phyloP scores from a whole-genome alignment of 352 stramenopile genomes.

The Phytophthora tentaculata region DNA sequence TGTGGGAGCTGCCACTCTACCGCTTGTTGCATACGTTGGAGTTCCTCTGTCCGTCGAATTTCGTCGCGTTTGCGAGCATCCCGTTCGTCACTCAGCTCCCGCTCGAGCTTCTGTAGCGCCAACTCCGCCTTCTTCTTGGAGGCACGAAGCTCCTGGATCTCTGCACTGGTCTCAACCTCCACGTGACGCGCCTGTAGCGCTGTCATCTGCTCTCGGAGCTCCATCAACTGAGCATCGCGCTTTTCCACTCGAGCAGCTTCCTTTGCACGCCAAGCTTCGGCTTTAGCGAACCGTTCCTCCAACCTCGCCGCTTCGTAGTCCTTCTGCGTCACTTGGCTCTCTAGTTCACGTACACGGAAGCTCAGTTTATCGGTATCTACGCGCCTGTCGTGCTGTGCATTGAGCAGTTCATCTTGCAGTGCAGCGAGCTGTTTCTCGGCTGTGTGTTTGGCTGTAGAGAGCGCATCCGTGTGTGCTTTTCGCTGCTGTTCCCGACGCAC shows the following conservation, averaged over 20 bases:
- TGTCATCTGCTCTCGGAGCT: constrained; percentile 54
- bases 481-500: constrained; percentile 54
- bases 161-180: constrained; percentile 47
- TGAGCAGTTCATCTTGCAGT: constrained; percentile 42
- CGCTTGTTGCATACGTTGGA: constrained; percentile 46
- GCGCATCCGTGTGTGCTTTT: constrained; percentile 42
- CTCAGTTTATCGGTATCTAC: constrained; percentile 55
- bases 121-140: constrained; percentile 39
- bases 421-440: constrained; percentile 43
- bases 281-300: constrained; percentile 56
- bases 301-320: constrained; percentile 55
- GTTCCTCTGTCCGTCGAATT: constrained; percentile 43
- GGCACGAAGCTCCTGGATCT: constrained; percentile 50
- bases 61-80: constrained; percentile 39
- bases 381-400: constrained; percentile 37
- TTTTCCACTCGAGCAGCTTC: constrained; percentile 60
- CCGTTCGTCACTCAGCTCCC: constrained; percentile 42
- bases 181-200: constrained; percentile 50
- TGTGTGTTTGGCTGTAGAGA: constrained; percentile 36
- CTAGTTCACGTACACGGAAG: constrained; percentile 52
- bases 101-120: constrained; percentile 31
- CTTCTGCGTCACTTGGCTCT: constrained; percentile 54
- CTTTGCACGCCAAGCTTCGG: constrained; percentile 54
- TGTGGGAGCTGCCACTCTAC: constrained; percentile 59
- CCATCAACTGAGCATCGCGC: constrained; percentile 52